Conservation (phyloP, 257 asterid genomes). For the Nicotiana paniculata region DNA sequence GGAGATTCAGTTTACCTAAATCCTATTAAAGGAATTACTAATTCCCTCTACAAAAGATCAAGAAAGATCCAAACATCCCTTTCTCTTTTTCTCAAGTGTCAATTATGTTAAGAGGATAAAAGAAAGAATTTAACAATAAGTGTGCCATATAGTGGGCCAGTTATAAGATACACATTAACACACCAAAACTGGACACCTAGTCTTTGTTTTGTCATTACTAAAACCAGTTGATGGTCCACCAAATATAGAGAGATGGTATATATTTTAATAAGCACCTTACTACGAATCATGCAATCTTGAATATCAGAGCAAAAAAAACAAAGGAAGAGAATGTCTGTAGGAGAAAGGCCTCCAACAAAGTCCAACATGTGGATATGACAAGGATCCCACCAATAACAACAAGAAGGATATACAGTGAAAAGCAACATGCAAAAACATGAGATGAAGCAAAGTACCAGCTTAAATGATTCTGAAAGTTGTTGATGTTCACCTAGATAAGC, state of each 20-base stretch:
- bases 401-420: no score
- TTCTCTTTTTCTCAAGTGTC: not conserved
- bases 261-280: not conserved
- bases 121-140: not conserved
- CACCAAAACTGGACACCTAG: not conserved
- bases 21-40: not conserved
- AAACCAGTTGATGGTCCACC: slow-evolving; percentile 1
- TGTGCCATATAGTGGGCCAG: slow-evolving; percentile 6
- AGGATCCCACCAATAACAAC: no score
- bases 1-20: not conserved
- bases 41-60: not conserved
- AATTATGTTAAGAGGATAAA: not conserved
- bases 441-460: no score
- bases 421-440: no score
- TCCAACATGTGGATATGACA: not conserved
- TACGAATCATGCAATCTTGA: not conserved
- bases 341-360: not conserved
- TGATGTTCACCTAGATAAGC: no score
- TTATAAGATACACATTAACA: not conserved
- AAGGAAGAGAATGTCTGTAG: not conserved
- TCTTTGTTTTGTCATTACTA: not conserved
- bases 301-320: not conserved
- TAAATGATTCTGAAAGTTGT: no score
- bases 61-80: not conserved
- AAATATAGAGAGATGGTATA: not conserved